These are phyloP conservation scores for Sclerotinia spermophila DNA, from an alignment of 2,329 filamentous ascomycete genomes.

Conservation along the genomic window DNA sequence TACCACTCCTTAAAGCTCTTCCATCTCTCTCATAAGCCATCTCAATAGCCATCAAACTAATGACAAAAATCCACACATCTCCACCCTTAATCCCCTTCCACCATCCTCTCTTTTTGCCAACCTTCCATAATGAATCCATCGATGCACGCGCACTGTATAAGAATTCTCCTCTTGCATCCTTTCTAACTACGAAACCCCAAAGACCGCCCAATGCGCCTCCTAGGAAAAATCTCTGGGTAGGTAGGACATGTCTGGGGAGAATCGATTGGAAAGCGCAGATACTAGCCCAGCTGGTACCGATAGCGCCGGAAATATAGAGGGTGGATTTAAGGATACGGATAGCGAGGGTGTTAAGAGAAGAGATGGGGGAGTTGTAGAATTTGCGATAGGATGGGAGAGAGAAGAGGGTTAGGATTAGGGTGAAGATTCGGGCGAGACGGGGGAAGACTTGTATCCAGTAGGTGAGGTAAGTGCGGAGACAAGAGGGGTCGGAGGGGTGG, in stretches of 20 bases:
- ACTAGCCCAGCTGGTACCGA: slow-evolving; percentile 82
- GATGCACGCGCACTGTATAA: slow-evolving; percentile 75
- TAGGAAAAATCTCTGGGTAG: slow-evolving; percentile 85
- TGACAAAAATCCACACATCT: slow-evolving; percentile 79
- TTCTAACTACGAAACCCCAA: slow-evolving; percentile 75
- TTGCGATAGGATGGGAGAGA: slow-evolving; percentile 65
- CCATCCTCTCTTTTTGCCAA: slow-evolving; percentile 84
- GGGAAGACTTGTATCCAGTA: slow-evolving; percentile 86
- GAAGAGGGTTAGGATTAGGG: slow-evolving; percentile 64
- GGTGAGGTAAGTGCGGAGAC: slow-evolving; percentile 78
- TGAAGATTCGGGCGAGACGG: slow-evolving; percentile 70
- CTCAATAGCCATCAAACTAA: slow-evolving; percentile 73
- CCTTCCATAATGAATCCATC: slow-evolving; percentile 84
- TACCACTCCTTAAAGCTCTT: slow-evolving; percentile 27
- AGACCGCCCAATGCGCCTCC: slow-evolving; percentile 81
- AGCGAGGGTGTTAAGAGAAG: slow-evolving; percentile 62
- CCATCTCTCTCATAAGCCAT: slow-evolving; percentile 48
- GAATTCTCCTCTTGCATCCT: slow-evolving; percentile 64
- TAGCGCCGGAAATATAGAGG: slow-evolving; percentile 74
- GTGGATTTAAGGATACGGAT: slow-evolving; percentile 69
- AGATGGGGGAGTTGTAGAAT: slow-evolving; percentile 66
- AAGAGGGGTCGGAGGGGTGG: slow-evolving; percentile 84
- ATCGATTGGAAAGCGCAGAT: slow-evolving; percentile 84
- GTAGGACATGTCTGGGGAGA: slow-evolving; percentile 69
- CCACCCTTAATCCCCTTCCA: slow-evolving; percentile 80